phyloP scores from a whole-genome alignment of 176 grass and related monocot genomes.

The Musa acuminata region DNA sequence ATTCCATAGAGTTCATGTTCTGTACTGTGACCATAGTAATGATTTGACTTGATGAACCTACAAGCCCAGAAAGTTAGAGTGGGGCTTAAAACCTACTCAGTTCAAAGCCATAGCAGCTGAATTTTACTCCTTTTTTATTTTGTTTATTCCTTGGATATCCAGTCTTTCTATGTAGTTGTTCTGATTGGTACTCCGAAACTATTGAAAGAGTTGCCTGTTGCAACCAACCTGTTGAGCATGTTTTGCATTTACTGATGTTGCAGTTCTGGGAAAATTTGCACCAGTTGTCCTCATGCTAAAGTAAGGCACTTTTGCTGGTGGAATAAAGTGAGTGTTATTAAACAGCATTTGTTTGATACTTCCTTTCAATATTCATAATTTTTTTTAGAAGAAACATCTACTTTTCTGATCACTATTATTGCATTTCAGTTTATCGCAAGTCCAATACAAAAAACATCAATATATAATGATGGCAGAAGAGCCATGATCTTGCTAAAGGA shows the following conservation, averaged over 20 bases:
- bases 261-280: conserved; percentile 54
- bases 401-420: conserved; percentile 2
- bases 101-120: background rate
- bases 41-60: too few relatives aligned
- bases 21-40: too few relatives aligned
- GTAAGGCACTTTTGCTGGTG: conserved; percentile 98
- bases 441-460: conserved; percentile 48
- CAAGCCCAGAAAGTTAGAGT: too few relatives aligned
- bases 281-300: conserved; percentile 64
- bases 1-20: too few relatives aligned
- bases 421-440: conserved; percentile 47
- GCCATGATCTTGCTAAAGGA: conserved; percentile 79
- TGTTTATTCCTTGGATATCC: background rate
- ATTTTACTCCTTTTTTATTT: background rate
- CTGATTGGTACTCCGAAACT: background rate
- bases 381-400: background rate
- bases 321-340: conserved; percentile 55
- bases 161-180: background rate
- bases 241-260: conserved; percentile 13
- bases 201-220: background rate
- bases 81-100: background rate
- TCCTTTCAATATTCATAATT: conserved; percentile 5
- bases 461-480: conserved; percentile 22
- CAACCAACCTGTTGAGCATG: conserved; percentile 2
- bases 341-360: conserved; percentile 4